Base-by-base conservation (phyloP, 2,329 filamentous ascomycete species). In the Aschersonia sp. region DNA sequence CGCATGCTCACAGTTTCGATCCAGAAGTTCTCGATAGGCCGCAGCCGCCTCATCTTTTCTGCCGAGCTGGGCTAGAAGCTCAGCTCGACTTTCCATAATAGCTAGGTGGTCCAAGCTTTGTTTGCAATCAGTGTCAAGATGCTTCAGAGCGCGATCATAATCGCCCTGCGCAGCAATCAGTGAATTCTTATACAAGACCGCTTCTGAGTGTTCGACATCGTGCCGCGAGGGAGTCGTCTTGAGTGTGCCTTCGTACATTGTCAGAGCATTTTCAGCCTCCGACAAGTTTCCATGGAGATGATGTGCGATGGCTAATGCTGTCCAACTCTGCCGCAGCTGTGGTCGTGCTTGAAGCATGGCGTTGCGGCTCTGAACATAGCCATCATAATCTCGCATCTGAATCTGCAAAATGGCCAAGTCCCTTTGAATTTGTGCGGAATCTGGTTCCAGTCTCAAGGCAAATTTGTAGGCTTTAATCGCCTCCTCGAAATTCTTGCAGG, bases 381-480 rank as follows among this genome's bases (percentile, higher is more conserved):
- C 92, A 54, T 83, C 76, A 66, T 89, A 97, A 68, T 98, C 92
- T 57, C 92, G 82, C 79, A 95, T 96, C 69, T 98, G 92, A 56
- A 94, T 78, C 69, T 98, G 92, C 51, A 98, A 76, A 52, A 94
- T 78, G 46, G 92, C 90, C 51, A 98, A 73, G 61, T 98, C 94
- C 54, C 92, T 80, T 65, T 94, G 87, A 58, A 98, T 98, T 65
- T 95, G 90, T 52, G 80, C 75, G 11, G 87, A 95, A 29, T 94
- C 88, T n/a, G 94, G 90, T 60, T 98, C 92, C 51, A 97, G 77
- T 62, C 80, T 82, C 57, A 98, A 71, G 12, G 92, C 92, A 65
- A 94, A 95, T 64, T 94, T 94, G 73, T 98, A 98, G 50, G 92
- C 94, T 73, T 97, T 97, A 70, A 96, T 96, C 8, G 94, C 90